Evolutionary conservation across 2,329 filamentous ascomycete species (phyloP).

Genomic region (Ascochyta clinopodiicola): DNA sequence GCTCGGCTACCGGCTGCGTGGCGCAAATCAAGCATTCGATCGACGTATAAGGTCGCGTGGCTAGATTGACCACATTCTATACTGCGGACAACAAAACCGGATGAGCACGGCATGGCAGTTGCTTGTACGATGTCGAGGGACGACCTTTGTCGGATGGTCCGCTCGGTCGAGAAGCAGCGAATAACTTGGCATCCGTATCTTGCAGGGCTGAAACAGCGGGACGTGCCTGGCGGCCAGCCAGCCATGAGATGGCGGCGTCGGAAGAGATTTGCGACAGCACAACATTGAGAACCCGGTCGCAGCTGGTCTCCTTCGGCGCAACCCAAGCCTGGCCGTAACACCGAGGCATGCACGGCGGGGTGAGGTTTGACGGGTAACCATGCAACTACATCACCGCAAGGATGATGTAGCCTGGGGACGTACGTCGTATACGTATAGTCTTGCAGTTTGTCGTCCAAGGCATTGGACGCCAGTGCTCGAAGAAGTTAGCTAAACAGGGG

Average conservation of each 20-base stretch:
- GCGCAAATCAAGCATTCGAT: neutral
- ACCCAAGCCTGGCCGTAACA: neutral
- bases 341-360: conserved; percentile 1
- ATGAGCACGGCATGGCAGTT: neutral
- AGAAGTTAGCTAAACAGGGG: neutral
- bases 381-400: neutral
- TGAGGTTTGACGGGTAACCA: neutral
- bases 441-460: neutral
- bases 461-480: neutral
- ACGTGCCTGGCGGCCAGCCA: neutral
- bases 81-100: neutral
- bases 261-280: conserved; percentile 1
- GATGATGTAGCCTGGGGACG: neutral
- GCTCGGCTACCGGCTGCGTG: neutral
- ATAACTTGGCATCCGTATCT: neutral
- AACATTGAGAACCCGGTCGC: neutral
- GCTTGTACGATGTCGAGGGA: neutral
- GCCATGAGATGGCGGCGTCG: neutral
- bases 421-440: neutral
- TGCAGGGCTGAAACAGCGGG: conserved; percentile 7
- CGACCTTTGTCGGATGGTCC: neutral
- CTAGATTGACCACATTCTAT: conserved; percentile 2
- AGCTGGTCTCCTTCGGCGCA: too few species aligned
- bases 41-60: conserved; percentile 3
- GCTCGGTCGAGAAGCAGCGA: neutral